Evolutionary conservation across 345 rosid genomes (phyloP).

Genomic region (Brassica incana): DNA sequence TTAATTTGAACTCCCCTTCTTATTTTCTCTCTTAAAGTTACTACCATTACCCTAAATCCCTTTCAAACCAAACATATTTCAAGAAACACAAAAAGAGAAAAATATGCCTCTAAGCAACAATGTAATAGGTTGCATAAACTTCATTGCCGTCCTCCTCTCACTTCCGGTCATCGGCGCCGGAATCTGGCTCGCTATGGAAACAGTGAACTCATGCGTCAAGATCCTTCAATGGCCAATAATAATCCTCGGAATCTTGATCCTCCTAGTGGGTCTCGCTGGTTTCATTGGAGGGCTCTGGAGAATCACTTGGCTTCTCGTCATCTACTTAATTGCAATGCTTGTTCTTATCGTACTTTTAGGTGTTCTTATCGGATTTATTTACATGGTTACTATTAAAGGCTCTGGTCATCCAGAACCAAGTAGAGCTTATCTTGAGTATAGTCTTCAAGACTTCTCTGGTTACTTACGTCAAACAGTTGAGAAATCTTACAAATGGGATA

Average conservation of each 20-base stretch:
- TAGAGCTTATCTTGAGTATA: slow-evolving; percentile 77
- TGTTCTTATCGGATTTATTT: slow-evolving; percentile 64
- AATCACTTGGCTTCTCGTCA: slow-evolving; percentile 71
- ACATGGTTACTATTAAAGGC: slow-evolving; percentile 75
- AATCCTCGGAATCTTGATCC: slow-evolving; percentile 65
- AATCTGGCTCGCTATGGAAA: slow-evolving; percentile 74
- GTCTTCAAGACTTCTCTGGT: slow-evolving; percentile 69
- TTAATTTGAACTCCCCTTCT: background rate
- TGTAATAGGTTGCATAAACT: slow-evolving; percentile 82
- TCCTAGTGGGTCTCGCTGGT: slow-evolving; percentile 68
- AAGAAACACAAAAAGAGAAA: background rate
- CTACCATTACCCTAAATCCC: slow-evolving; percentile 13
- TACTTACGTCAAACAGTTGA: slow-evolving; percentile 74
- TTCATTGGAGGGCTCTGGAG: slow-evolving; percentile 89
- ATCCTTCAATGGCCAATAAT: slow-evolving; percentile 92
- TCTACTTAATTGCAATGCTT: slow-evolving; percentile 78
- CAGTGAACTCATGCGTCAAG: slow-evolving; percentile 83
- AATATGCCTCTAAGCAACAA: slow-evolving; percentile 80
- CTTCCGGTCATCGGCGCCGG: slow-evolving; percentile 85
- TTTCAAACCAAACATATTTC: slow-evolving; percentile 20
- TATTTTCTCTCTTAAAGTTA: slow-evolving; percentile 3
- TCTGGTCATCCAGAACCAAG: slow-evolving; percentile 76
- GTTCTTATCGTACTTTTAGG: slow-evolving; percentile 63
- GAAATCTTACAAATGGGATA: slow-evolving; percentile 76
- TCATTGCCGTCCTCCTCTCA: slow-evolving; percentile 78